phyloP scores from a whole-genome alignment of 441 rosid species.

The Populus hybrid region DNA sequence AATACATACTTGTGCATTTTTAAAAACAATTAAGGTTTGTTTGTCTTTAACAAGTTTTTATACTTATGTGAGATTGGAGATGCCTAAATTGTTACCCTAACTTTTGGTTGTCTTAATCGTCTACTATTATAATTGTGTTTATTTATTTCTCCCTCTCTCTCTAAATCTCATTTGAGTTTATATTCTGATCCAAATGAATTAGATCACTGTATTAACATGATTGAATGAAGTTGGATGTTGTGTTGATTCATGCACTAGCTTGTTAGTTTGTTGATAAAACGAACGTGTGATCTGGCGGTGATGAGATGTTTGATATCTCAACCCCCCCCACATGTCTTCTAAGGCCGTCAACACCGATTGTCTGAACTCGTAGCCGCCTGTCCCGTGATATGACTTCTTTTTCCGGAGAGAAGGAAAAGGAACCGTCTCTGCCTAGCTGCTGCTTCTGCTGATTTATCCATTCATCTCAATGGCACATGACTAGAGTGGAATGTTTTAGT shows the following conservation, averaged over 20 bases:
- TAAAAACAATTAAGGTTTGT: not conserved
- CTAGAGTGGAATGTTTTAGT: not conserved
- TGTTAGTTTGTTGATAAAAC: not conserved
- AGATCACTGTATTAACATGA: not conserved
- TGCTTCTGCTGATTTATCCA: not conserved
- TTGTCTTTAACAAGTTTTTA: not conserved
- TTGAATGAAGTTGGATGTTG: not conserved
- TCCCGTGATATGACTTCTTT: not conserved
- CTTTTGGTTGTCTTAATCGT: not conserved
- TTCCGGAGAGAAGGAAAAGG: not conserved
- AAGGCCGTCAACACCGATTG: not conserved
- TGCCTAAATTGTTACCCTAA: not conserved
- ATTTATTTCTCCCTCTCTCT: not conserved
- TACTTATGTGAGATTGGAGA: not conserved
- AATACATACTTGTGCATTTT: not conserved
- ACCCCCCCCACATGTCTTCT: not conserved
- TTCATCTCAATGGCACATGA: not conserved
- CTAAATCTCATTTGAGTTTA: not conserved
- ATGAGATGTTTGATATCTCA: not conserved
- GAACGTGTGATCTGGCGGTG: not conserved
- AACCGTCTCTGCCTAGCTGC: not conserved
- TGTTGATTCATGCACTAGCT: not conserved
- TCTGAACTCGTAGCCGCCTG: not conserved
- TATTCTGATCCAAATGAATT: not conserved
- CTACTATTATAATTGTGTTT: not conserved